Percentiles rank a stretch among this genome's conserved stretches.
phyloP scores from a whole-genome alignment of 2,329 filamentous ascomycete species.

The Endocalyx cinctus region DNA sequence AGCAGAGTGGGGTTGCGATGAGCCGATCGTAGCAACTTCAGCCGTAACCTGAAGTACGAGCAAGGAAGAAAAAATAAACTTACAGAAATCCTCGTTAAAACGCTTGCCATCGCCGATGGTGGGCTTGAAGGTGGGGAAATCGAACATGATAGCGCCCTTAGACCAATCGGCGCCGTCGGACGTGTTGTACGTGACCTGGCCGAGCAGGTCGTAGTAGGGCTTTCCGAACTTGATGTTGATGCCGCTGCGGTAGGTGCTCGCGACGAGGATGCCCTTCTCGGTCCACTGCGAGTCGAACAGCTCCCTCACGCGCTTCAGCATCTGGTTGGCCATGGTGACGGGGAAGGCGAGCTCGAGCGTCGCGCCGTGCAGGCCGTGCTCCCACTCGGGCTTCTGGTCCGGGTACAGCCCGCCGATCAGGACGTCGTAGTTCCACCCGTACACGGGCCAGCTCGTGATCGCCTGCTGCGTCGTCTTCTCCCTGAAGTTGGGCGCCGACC shows the following conservation, averaged over 20 bases:
- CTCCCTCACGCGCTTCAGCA: slow-evolving; percentile 43
- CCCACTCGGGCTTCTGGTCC: slow-evolving; percentile 44
- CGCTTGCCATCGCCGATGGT: slow-evolving; percentile 39
- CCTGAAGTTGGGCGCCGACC: slow-evolving; percentile 48
- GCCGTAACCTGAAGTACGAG: too few relatives aligned
- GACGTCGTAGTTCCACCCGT: slow-evolving; percentile 50
- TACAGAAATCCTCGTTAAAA: slow-evolving; percentile 48
- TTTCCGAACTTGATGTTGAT: slow-evolving; percentile 51
- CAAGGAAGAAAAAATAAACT: slow-evolving; percentile 15
- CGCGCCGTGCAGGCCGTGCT: slow-evolving; percentile 41
- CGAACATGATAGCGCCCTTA: slow-evolving; percentile 49
- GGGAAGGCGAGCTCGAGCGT: slow-evolving; percentile 50
- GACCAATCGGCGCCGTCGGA: slow-evolving; percentile 43
- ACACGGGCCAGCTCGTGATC: slow-evolving; percentile 44
- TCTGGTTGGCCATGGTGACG: slow-evolving; percentile 42
- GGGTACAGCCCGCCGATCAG: slow-evolving; percentile 48
- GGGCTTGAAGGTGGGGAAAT: slow-evolving; percentile 46
- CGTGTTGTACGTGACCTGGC: slow-evolving; percentile 44
- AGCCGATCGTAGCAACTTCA: too few relatives aligned
- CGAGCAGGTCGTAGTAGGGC: slow-evolving; percentile 43
- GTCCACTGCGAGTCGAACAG: slow-evolving; percentile 42
- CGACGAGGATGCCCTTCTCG: slow-evolving; percentile 40
- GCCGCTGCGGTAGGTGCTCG: slow-evolving; percentile 45
- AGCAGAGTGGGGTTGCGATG: too few relatives aligned
- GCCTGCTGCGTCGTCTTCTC: slow-evolving; percentile 42